Conservation (phyloP, 2,329 filamentous ascomycete genomes). For the Hypoxylon sp. region DNA sequence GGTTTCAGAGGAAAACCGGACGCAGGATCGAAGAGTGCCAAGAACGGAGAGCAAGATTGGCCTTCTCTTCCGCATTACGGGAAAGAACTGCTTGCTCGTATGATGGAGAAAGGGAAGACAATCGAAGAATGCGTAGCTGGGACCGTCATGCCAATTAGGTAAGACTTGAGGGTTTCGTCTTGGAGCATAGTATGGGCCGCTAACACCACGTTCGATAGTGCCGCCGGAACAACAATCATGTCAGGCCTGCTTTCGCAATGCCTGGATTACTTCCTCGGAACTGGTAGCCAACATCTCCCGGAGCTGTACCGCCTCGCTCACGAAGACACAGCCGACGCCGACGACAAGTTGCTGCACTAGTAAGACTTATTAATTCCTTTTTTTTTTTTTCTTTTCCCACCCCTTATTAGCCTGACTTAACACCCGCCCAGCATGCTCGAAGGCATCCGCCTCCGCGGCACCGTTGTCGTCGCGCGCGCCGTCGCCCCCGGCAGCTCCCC, state of each 20-base stretch:
- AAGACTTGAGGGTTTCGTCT: neutral
- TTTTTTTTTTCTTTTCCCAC: neutral
- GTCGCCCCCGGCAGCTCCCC: conserved; percentile 49
- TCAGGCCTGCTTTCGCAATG: conserved; percentile 68
- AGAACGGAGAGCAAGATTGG: conserved; percentile 58
- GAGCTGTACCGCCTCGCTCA: conserved; percentile 65
- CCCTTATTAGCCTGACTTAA: neutral
- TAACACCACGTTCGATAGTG: conserved; percentile 45
- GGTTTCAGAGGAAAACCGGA: conserved; percentile 12
- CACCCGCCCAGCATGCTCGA: conserved; percentile 63
- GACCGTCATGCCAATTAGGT: conserved; percentile 65
- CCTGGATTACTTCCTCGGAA: conserved; percentile 69
- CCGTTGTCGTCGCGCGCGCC: conserved; percentile 63
- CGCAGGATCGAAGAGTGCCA: conserved; percentile 50
- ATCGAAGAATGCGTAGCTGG: conserved; percentile 67
- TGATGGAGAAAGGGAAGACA: conserved; percentile 65
- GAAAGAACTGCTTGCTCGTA: conserved; percentile 65
- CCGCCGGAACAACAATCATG: conserved; percentile 69
- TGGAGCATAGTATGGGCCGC: neutral
- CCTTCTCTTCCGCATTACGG: conserved; percentile 67
- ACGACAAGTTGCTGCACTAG: conserved; percentile 57
- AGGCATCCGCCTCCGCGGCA: conserved; percentile 65
- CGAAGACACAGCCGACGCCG: conserved; percentile 61
- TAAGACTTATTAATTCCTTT: conserved; percentile 37
- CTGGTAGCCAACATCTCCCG: conserved; percentile 61